Evolutionary conservation across 2,329 filamentous ascomycete genomes (phyloP).

Genomic region (Aureobasidium sp.): DNA sequence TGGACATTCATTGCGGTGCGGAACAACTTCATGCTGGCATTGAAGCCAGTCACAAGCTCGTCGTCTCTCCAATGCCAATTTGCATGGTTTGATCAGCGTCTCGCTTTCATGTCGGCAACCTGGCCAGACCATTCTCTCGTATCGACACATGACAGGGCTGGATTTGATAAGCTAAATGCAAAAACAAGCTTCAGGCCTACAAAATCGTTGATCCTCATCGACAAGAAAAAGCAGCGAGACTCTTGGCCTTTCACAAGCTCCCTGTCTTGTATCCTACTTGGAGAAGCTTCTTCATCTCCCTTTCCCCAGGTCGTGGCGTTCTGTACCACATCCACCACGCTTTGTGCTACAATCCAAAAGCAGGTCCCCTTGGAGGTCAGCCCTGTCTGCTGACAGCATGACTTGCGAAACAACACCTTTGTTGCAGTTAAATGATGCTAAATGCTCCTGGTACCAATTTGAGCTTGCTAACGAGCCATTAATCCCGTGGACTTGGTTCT

Average conservation of each 20-base stretch:
- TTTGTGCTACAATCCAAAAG: conserved; percentile 5
- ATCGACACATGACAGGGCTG: neutral
- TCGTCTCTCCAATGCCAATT: neutral
- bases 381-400: conserved; percentile 4
- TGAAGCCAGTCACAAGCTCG: conserved; percentile 11
- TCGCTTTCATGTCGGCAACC: conserved; percentile 2
- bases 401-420: neutral
- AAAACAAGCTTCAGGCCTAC: neutral
- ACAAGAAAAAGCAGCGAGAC: neutral
- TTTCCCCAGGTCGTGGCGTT: conserved; percentile 1
- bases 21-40: conserved; percentile 9
- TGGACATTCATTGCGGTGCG: conserved; percentile 6
- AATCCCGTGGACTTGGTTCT: neutral
- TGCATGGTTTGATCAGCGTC: neutral
- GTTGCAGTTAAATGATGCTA: neutral
- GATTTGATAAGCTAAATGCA: neutral
- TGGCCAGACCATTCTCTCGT: conserved; percentile 11
- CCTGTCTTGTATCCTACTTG: neutral
- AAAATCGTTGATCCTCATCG: neutral
- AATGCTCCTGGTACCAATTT: neutral
- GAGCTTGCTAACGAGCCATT: neutral
- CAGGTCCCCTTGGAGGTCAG: neutral
- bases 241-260: neutral
- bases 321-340: neutral
- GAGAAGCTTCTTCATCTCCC: neutral